Evolutionary conservation across 306 rosid genomes (phyloP).

Genomic region (Cicer yamashitae): DNA sequence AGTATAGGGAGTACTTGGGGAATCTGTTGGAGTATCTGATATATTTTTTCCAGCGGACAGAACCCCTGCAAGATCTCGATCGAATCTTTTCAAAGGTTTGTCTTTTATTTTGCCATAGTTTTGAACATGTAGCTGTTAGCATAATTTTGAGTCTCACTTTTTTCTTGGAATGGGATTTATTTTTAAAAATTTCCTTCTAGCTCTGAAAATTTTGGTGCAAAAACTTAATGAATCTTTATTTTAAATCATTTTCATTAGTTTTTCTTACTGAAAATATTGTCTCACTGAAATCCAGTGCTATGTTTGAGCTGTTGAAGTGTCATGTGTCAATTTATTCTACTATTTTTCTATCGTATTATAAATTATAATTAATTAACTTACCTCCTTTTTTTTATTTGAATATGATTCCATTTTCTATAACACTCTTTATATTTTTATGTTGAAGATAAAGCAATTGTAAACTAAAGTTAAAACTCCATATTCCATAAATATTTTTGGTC

Average conservation of each 20-base stretch:
- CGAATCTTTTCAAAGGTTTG: constrained; percentile 83
- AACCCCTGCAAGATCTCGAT: constrained; percentile 95
- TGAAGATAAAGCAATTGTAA: background rate
- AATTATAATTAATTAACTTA: too few species aligned
- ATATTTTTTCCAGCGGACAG: constrained; percentile 88
- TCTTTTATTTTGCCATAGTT: constrained; percentile 18
- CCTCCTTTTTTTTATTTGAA: background rate
- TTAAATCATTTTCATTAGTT: constrained; percentile 10
- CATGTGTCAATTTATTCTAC: background rate
- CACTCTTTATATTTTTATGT: background rate
- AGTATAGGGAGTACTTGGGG: constrained; percentile 76
- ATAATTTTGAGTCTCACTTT: constrained; percentile 31
- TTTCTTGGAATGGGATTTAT: background rate
- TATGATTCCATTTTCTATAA: background rate
- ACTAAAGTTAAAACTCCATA: constrained; percentile 5
- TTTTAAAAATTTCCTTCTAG: background rate
- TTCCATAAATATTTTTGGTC: background rate
- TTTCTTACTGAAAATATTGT: background rate
- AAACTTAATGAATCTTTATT: background rate
- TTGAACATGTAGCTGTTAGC: constrained; percentile 25
- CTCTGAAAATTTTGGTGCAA: background rate
- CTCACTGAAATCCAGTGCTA: constrained; percentile 11
- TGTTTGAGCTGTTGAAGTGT: background rate
- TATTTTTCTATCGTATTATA: constrained; percentile 1
- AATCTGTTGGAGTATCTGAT: constrained; percentile 76